Conservation (phyloP, 371 early-diverging fungal species). For the Saksenaea oblongispora region DNA sequence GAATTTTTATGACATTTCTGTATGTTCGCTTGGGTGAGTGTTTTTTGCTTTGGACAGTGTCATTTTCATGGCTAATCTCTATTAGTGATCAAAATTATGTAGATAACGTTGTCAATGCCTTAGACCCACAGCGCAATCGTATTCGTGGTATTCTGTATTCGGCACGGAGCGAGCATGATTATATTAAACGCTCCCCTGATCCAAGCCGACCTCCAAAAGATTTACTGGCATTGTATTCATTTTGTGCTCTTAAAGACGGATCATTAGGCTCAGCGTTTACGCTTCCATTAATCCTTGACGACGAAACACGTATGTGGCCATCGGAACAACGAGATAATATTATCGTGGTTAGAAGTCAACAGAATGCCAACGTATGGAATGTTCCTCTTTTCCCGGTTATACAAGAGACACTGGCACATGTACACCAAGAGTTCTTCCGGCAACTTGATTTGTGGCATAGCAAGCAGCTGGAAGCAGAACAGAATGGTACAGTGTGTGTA, state of each 20-base stretch:
- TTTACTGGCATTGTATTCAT: conserved; percentile 66
- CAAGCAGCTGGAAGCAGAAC: conserved; percentile 44
- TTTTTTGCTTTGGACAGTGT: neutral
- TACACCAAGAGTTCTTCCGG: conserved; percentile 70
- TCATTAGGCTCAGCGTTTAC: conserved; percentile 52
- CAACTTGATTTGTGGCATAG: conserved; percentile 48
- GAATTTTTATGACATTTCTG: conserved; percentile 68
- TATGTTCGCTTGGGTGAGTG: conserved; percentile 76
- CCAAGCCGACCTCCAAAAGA: conserved; percentile 74
- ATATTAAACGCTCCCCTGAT: conserved; percentile 47
- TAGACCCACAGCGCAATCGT: conserved; percentile 63
- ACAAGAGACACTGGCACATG: conserved; percentile 54
- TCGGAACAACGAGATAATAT: conserved; percentile 77
- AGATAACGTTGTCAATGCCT: conserved; percentile 66
- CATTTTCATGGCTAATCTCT: neutral
- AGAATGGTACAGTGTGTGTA: conserved; percentile 23
- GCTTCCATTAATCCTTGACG: conserved; percentile 73
- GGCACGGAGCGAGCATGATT: conserved; percentile 75
- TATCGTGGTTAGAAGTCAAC: conserved; percentile 69
- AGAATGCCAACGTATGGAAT: conserved; percentile 61
- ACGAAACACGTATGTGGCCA: conserved; percentile 79
- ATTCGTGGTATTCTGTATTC: conserved; percentile 71
- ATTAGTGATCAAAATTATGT: conserved; percentile 72
- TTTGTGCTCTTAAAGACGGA: conserved; percentile 54
- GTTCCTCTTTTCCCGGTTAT: conserved; percentile 72